Base-by-base conservation (phyloP, 148 eudicot species). In the Silene latifolia region DNA sequence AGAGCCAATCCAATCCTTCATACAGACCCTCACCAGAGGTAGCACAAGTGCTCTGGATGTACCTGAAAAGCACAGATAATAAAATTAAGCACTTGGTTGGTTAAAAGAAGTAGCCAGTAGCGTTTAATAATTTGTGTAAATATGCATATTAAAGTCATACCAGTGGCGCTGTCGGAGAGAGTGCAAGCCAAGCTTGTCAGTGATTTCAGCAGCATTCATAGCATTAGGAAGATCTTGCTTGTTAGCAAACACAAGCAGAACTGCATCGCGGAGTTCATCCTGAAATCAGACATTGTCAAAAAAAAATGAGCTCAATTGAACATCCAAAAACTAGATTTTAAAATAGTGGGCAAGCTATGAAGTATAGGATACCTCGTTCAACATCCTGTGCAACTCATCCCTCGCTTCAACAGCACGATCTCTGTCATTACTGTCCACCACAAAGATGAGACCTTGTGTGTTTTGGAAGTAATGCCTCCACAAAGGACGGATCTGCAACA, bases 381-480 rank as follows among this genome's bases (percentile, higher is more conserved):
- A 82, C 94, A 90, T 90, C 87, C 94, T 86, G 77, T 90, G 94
- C 80, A 90, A 76, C 76, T 90, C 94, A 82, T 90, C 94, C 76
- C 91, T 88, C 63, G 93, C 94, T 82, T 88, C 94, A 79, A 90
- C 91, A 79, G 88, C 87, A 76, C 94, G 87, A 73, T 90, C 94
- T 79, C 94, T 85, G 79, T 90, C 94, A 83, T 90, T 90, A 82
- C 94, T 90, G 82, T 90, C 94, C 75, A 90, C 94, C 82, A 90
- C 94, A 71, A 90, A 90, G 44, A 90, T 90, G 74, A 90, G 87
- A 71, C 94, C 94, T 73, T 90, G 94, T 1, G 94, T 90, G 78
- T 90, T 90, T 73, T 90, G 94, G 86, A 90, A 90, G 80, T 90
- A 90, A 73, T 88, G 91, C 87, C 94, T 90, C 94, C 94, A 90